These are phyloP conservation scores for Thermothielavioides terrestris DNA, from an alignment of 495 filamentous ascomycete genomes.

Conservation along the genomic window DNA sequence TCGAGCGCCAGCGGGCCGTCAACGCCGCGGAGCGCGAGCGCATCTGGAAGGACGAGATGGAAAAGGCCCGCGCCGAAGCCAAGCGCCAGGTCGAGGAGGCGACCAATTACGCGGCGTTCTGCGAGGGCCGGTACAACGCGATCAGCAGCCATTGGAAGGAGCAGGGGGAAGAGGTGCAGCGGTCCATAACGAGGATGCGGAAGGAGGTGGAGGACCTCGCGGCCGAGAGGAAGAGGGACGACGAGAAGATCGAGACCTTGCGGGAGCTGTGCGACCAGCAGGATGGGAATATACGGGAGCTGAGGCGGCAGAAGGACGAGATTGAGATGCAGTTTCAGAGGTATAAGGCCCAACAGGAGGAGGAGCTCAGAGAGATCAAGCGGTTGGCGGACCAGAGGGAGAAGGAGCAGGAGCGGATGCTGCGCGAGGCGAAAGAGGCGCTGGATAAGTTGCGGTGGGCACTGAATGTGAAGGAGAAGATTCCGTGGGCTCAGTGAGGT, in stretches of 20 bases:
- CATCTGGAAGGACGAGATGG: conserved; percentile 52
- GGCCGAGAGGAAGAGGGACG: conserved; percentile 45
- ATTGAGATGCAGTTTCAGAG: conserved; percentile 48
- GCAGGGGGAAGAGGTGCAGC: conserved; percentile 51
- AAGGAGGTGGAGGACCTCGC: conserved; percentile 39
- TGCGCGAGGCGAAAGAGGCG: conserved; percentile 53
- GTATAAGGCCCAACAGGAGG: conserved; percentile 58
- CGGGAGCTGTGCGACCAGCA: conserved; percentile 62
- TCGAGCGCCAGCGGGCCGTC: conserved; percentile 55
- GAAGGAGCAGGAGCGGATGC: conserved; percentile 42
- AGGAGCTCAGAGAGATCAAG: conserved; percentile 48
- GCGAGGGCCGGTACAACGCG: conserved; percentile 61
- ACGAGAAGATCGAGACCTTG: conserved; percentile 48
- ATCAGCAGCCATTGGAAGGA: conserved; percentile 57
- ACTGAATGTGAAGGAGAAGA: conserved; percentile 52
- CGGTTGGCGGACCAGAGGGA: conserved; percentile 46
- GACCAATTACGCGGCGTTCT: conserved; percentile 44
- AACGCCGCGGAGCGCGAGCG: conserved; percentile 52
- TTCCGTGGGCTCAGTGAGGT: conserved; percentile 41
- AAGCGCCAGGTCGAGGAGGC: conserved; percentile 56
- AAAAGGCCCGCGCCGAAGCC: conserved; percentile 51
- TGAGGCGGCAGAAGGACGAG: conserved; percentile 51
- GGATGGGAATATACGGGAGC: conserved; percentile 52
- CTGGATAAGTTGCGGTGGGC: conserved; percentile 62
- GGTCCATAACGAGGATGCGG: conserved; percentile 46